phyloP scores from a whole-genome alignment of 441 rosid species.

The Pelargonium hybrid region DNA sequence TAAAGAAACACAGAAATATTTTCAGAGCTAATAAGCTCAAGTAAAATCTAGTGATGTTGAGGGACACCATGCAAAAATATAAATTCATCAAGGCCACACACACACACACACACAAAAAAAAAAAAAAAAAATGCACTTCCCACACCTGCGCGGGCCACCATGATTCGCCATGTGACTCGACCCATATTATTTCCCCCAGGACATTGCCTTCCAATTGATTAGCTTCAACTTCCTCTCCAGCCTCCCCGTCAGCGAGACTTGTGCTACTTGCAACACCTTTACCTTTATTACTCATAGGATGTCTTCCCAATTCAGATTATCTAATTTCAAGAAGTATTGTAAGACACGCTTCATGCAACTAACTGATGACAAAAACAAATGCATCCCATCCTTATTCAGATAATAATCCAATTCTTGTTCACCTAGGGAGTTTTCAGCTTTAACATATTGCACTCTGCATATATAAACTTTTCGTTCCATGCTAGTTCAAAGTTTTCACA shows the following conservation, averaged over 20 bases:
- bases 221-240: constrained; percentile 16
- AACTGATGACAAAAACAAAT: too few species aligned
- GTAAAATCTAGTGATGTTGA: not conserved
- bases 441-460: too few species aligned
- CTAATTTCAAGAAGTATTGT: constrained; percentile 9
- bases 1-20: not conserved
- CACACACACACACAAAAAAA: not conserved
- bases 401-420: not conserved
- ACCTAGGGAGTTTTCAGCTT: not conserved
- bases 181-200: constrained; percentile 39
- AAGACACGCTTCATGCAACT: not conserved
- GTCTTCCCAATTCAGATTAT: constrained; percentile 10
- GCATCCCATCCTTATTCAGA: not conserved
- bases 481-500: not conserved
- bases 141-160: constrained; percentile 68
- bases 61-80: not conserved
- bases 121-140: not conserved
- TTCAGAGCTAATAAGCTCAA: not conserved
- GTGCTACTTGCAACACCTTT: not conserved
- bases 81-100: not conserved
- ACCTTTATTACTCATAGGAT: constrained; percentile 10
- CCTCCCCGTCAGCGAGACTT: constrained; percentile 11
- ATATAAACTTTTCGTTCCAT: not conserved
- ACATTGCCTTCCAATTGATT: not conserved
- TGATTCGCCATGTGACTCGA: constrained; percentile 23